Percentiles rank a stretch among this genome's conserved stretches.
phyloP scores from a whole-genome alignment of 179 eudicot genomes.

The Gypsophila paniculata region DNA sequence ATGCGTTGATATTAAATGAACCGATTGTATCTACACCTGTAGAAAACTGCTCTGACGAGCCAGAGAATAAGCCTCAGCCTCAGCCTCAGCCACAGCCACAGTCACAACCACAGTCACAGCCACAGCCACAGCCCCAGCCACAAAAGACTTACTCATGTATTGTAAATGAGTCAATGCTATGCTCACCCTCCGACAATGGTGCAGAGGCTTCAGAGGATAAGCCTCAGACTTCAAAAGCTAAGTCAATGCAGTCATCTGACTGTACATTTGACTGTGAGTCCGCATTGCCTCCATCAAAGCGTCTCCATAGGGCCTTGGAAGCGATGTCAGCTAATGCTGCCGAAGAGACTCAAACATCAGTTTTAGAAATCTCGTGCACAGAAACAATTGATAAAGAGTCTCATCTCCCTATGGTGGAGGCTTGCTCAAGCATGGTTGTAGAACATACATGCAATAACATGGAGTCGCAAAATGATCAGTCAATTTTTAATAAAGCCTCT shows the following conservation, averaged over 20 bases:
- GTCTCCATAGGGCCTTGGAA: slow-evolving; percentile 91
- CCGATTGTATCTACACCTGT: slow-evolving; percentile 23
- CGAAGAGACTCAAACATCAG: slow-evolving; percentile 45
- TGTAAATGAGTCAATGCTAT: slow-evolving; percentile 23
- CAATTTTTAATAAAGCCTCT: slow-evolving; percentile 23
- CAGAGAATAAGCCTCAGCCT: slow-evolving; percentile 35
- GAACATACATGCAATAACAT: slow-evolving; percentile 23
- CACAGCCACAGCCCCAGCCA: slow-evolving; percentile 28
- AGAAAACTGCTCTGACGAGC: slow-evolving; percentile 27
- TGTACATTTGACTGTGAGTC: slow-evolving; percentile 76
- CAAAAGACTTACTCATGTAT: slow-evolving; percentile 12
- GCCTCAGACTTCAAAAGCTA: slow-evolving; percentile 37
- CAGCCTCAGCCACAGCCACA: slow-evolving; percentile 24
- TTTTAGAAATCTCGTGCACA: slow-evolving; percentile 28
- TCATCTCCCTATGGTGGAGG: slow-evolving; percentile 19
- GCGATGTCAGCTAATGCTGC: slow-evolving; percentile 97
- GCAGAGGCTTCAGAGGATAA: slow-evolving; percentile 23
- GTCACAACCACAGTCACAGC: slow-evolving; percentile 20
- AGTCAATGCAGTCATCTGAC: slow-evolving; percentile 36
- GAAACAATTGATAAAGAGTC: slow-evolving; percentile 29
- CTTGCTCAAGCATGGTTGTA: slow-evolving; percentile 25
- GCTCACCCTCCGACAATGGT: slow-evolving; percentile 18
- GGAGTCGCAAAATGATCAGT: slow-evolving; percentile 23
- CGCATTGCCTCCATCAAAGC: slow-evolving; percentile 92
- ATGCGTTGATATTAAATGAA: slow-evolving; percentile 24